phyloP scores from a whole-genome alignment of 1,284 basidiomycete species.

The Marasmius sp. region DNA sequence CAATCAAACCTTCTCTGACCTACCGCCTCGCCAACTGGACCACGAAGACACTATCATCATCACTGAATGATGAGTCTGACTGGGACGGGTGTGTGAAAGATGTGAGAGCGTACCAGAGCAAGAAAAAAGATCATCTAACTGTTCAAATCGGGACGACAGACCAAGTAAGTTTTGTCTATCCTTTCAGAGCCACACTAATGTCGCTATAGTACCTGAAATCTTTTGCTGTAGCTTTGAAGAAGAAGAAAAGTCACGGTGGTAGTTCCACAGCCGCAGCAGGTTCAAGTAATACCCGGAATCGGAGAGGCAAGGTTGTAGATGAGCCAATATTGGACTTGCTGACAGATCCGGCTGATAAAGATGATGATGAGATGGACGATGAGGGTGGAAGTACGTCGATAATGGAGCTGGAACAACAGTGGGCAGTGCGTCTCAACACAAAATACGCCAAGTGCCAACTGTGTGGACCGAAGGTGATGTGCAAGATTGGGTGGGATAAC shows the following conservation, averaged over 20 bases:
- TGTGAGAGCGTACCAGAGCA: neutral
- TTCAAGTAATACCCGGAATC: neutral
- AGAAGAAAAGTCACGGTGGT: neutral
- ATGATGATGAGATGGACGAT: neutral
- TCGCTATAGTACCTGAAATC: neutral
- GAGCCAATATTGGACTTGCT: neutral
- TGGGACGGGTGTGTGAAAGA: neutral
- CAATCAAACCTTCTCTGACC: neutral
- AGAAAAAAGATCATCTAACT: neutral
- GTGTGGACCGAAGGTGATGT: neutral
- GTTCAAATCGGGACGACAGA: neutral
- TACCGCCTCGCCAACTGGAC: neutral
- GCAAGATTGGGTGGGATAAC: neutral
- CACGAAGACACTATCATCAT: neutral
- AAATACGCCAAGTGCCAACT: neutral
- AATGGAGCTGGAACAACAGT: neutral
- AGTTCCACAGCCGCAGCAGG: neutral
- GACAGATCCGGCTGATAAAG: neutral
- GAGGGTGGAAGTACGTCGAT: neutral
- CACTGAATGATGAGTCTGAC: neutral
- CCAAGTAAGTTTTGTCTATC: neutral
- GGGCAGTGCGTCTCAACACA: neutral
- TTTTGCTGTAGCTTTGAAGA: neutral
- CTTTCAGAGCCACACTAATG: neutral
- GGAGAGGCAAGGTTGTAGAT: neutral